Conservation (phyloP, 495 filamentous ascomycete genomes). For the Lepidopterella palustris region DNA sequence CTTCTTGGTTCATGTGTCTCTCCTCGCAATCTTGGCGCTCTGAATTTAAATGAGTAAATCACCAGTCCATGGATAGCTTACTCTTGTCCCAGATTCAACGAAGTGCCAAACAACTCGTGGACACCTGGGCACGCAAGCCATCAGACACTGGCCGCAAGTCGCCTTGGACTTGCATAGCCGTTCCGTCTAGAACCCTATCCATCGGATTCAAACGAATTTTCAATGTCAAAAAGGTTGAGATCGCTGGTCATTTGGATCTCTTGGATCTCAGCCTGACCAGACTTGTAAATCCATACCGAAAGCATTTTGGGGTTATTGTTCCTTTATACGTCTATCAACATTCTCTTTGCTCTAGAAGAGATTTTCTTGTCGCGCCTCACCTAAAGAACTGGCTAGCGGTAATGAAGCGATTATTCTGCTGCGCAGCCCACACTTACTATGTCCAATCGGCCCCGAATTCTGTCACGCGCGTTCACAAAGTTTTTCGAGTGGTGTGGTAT, state of each 20-base stretch:
- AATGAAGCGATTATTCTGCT: background rate
- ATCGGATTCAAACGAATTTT: background rate
- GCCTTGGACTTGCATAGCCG: background rate
- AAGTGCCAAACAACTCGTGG: no score
- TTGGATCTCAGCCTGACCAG: background rate
- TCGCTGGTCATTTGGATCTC: background rate
- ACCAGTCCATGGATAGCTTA: background rate
- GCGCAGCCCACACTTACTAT: background rate
- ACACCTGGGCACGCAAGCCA: background rate
- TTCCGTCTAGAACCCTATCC: background rate
- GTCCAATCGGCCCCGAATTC: constrained; percentile 13
- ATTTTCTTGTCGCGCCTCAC: constrained; percentile 5
- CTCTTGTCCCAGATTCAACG: no score
- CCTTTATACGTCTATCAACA: constrained; percentile 12
- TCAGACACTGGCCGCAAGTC: background rate
- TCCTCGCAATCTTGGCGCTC: background rate
- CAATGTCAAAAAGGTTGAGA: background rate
- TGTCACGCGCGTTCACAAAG: constrained; percentile 4
- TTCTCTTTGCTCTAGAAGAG: constrained; percentile 3
- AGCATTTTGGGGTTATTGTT: background rate
- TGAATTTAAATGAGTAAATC: background rate
- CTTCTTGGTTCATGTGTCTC: background rate
- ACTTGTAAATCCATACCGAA: background rate
- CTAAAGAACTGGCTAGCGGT: background rate
- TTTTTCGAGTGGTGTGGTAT: background rate